Evolutionary conservation across 495 filamentous ascomycete genomes (phyloP).

Genomic region (Penicillium tannophilum): DNA sequence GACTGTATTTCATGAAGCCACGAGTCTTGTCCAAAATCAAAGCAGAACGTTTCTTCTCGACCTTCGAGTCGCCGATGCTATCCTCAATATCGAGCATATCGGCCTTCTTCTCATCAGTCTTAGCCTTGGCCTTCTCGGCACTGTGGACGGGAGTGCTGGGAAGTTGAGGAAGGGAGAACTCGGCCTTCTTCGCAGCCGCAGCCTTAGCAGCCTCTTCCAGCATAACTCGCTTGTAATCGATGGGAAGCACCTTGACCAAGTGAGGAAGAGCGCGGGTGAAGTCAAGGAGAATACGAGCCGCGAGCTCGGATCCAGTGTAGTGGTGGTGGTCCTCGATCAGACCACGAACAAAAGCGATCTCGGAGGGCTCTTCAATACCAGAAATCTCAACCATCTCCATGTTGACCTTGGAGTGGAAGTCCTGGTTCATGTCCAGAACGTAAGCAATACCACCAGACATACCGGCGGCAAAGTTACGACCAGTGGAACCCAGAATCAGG

Average conservation of each 20-base stretch:
- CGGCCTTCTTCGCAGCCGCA: slow-evolving; percentile 78
- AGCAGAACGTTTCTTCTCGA: slow-evolving; percentile 91
- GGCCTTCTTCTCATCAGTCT: slow-evolving; percentile 66
- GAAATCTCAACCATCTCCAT: slow-evolving; percentile 97
- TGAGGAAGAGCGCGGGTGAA: slow-evolving; percentile 91
- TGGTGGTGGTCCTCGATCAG: slow-evolving; percentile 98
- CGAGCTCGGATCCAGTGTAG: slow-evolving; percentile 97
- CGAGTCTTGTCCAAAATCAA: slow-evolving; percentile 96
- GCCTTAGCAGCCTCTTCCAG: slow-evolving; percentile 83
- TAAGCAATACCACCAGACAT: slow-evolving; percentile 99
- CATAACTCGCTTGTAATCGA: slow-evolving; percentile 96
- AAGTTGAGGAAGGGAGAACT: slow-evolving; percentile 82
- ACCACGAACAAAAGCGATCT: slow-evolving; percentile 92
- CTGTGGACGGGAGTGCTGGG: slow-evolving; percentile 55
- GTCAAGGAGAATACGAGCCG: slow-evolving; percentile 93
- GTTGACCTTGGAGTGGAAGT: slow-evolving; percentile 96
- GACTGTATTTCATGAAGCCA: slow-evolving; percentile 98
- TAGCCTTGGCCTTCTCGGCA: slow-evolving; percentile 59
- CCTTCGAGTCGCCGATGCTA: slow-evolving; percentile 79
- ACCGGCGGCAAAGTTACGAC: slow-evolving; percentile 99
- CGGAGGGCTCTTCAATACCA: slow-evolving; percentile 80
- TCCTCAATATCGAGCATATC: slow-evolving; percentile 96
- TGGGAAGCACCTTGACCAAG: slow-evolving; percentile 93
- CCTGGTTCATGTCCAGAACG: slow-evolving; percentile 86
- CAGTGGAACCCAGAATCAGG: slow-evolving; percentile 84